A percentile compares a stretch with the other conserved stretches of the same genome.
Evolutionary conservation across 352 stramenopile species (phyloP).

Genomic region (Salisapilia sapeloensis): DNA sequence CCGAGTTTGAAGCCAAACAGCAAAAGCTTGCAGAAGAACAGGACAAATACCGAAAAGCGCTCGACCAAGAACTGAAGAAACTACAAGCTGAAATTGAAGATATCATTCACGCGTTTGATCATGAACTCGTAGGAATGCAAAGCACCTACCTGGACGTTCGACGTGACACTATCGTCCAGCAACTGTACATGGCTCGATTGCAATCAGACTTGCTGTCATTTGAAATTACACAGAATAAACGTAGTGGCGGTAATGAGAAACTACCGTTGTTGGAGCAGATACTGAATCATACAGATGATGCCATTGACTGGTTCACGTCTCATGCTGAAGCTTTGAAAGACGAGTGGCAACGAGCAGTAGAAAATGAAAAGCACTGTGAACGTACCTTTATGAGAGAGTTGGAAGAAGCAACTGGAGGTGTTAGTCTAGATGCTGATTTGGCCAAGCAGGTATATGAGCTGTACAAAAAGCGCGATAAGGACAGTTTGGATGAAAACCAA

Average conservation of each 20-base stretch:
- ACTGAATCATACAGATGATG: constrained; percentile 11
- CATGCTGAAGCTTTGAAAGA: constrained; percentile 40
- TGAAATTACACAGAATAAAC: no score
- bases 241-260: constrained; percentile 36
- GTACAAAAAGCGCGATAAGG: constrained; percentile 51
- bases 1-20: constrained; percentile 40
- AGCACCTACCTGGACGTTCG: constrained; percentile 39
- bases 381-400: constrained; percentile 44
- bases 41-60: constrained; percentile 81
- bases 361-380: constrained; percentile 56
- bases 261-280: constrained; percentile 10
- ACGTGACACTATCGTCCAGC: constrained; percentile 30
- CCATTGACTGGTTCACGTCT: constrained; percentile 24
- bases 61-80: constrained; percentile 83
- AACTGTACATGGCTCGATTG: constrained; percentile 55
- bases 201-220: constrained; percentile 26
- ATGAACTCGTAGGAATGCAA: constrained; percentile 46
- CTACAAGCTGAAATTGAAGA: constrained; percentile 66
- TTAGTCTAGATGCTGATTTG: constrained; percentile 56
- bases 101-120: constrained; percentile 69
- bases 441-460: constrained; percentile 57
- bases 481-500: constrained; percentile 12
- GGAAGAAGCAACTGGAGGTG: constrained; percentile 27
- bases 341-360: constrained; percentile 37
- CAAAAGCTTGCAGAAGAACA: constrained; percentile 74